Percentiles rank a stretch among this genome's conserved stretches.
phyloP scores from a whole-genome alignment of 1,139 yeast genomes.

The Debaryomyces robertsiae region DNA sequence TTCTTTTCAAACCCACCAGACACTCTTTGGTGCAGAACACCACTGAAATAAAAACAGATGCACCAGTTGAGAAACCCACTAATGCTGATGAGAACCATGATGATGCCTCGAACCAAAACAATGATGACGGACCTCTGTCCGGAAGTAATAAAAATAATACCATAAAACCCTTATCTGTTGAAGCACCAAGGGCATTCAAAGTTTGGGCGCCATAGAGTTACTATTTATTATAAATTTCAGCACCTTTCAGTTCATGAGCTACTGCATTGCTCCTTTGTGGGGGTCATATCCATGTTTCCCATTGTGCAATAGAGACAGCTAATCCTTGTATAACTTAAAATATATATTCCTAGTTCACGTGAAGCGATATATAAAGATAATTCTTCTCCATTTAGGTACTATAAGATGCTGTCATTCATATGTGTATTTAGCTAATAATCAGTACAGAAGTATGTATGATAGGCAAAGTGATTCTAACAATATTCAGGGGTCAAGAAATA shows the following conservation, averaged over 20 bases:
- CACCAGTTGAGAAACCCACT: constrained; percentile 16
- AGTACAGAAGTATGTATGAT: constrained; percentile 6
- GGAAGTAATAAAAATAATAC: constrained; percentile 32
- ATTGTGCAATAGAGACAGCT: constrained; percentile 1
- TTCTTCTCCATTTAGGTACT: too few species aligned
- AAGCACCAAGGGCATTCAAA: constrained; percentile 81
- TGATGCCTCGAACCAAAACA: constrained; percentile 8
- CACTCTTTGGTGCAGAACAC: constrained; percentile 29
- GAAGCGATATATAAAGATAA: background rate
- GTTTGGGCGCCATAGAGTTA: constrained; percentile 68
- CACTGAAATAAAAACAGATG: background rate
- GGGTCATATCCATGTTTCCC: background rate
- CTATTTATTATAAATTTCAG: constrained; percentile 2
- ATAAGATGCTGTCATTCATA: too few species aligned
- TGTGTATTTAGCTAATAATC: too few species aligned
- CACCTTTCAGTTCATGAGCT: constrained; percentile 9
- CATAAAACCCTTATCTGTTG: constrained; percentile 73
- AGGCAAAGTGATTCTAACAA: constrained; percentile 1
- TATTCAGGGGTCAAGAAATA: background rate
- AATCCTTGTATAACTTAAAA: constrained; percentile 9
- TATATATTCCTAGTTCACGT: constrained; percentile 8
- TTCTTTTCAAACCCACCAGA: constrained; percentile 53
- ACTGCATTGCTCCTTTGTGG: background rate
- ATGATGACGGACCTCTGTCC: constrained; percentile 11
- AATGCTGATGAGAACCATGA: constrained; percentile 17